Conservation (phyloP, 768 basidiomycete species). For the Trametes coccinea region DNA sequence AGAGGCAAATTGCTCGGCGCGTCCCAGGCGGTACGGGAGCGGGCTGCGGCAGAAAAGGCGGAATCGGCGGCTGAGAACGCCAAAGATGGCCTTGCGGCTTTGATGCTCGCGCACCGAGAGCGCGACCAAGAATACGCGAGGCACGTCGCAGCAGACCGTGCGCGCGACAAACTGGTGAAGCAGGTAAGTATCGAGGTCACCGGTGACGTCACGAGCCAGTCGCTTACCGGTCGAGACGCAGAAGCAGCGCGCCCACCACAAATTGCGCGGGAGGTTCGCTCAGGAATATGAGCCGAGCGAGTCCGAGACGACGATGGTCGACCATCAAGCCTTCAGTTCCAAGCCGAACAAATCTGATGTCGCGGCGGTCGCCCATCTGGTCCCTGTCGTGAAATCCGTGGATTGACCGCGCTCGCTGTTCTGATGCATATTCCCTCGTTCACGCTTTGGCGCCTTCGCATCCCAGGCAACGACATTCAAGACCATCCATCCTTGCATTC, state of each 20-base stretch:
- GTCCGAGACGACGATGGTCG: slow-evolving; percentile 20
- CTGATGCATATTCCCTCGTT: neutral
- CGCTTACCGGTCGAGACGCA: slow-evolving; percentile 1
- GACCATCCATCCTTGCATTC: neutral
- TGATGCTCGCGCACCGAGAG: slow-evolving; percentile 26
- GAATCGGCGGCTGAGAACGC: slow-evolving; percentile 5
- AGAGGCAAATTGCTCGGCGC: slow-evolving; percentile 16
- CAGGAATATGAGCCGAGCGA: slow-evolving; percentile 14
- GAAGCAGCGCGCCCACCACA: slow-evolving; percentile 15
- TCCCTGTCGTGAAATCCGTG: neutral
- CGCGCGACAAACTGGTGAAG: slow-evolving; percentile 15
- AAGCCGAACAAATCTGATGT: slow-evolving; percentile 16
- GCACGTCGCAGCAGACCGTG: slow-evolving; percentile 16
- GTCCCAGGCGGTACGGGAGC: slow-evolving; percentile 7
- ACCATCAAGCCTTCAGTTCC: neutral
- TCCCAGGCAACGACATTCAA: neutral
- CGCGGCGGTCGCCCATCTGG: slow-evolving; percentile 13
- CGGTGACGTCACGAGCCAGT: slow-evolving; percentile 3
- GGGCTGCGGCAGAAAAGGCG: slow-evolving; percentile 3
- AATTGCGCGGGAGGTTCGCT: slow-evolving; percentile 2
- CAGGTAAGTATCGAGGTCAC: slow-evolving; percentile 12
- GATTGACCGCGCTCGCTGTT: neutral
- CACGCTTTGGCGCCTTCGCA: too few species aligned
- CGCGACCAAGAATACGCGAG: slow-evolving; percentile 25
- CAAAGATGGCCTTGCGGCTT: slow-evolving; percentile 17